Evolutionary conservation across 148 eudicot species (phyloP).

Genomic region (Silene uniflora): DNA sequence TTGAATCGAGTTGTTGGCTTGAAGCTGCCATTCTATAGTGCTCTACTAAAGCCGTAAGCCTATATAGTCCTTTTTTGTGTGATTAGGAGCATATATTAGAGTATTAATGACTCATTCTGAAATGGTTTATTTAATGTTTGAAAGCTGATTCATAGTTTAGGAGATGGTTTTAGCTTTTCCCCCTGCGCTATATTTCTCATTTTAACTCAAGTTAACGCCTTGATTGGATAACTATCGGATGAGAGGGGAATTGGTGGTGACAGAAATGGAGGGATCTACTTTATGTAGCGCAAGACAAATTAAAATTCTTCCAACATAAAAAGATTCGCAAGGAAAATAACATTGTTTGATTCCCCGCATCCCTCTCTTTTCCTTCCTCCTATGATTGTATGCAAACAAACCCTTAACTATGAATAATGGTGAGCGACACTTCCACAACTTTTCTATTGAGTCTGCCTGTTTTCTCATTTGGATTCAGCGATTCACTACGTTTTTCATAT

Average conservation of each 20-base stretch:
- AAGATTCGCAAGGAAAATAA: not conserved
- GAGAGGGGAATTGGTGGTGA: not conserved
- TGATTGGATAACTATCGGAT: not conserved
- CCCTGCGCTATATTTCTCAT: not conserved
- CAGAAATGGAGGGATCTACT: not conserved
- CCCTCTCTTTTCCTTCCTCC: no score
- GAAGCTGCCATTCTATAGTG: not conserved
- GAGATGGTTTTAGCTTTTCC: not conserved
- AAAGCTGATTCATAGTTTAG: not conserved
- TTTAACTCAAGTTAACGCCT: not conserved
- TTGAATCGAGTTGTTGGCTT: not conserved
- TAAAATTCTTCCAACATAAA: no score
- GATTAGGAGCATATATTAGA: no score
- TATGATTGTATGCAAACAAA: no score
- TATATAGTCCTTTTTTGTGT: no score
- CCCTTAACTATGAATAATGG: not conserved
- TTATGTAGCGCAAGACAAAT: no score
- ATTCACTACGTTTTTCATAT: no score
- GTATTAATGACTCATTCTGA: not conserved
- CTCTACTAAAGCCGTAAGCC: not conserved
- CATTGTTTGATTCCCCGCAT: not conserved
- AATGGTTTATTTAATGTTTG: not conserved
- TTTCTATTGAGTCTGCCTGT: not conserved
- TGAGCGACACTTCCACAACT: not conserved
- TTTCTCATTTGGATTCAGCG: no score